Conservation (phyloP, 1,284 basidiomycete species). For the Ganoderma meredithae region DNA sequence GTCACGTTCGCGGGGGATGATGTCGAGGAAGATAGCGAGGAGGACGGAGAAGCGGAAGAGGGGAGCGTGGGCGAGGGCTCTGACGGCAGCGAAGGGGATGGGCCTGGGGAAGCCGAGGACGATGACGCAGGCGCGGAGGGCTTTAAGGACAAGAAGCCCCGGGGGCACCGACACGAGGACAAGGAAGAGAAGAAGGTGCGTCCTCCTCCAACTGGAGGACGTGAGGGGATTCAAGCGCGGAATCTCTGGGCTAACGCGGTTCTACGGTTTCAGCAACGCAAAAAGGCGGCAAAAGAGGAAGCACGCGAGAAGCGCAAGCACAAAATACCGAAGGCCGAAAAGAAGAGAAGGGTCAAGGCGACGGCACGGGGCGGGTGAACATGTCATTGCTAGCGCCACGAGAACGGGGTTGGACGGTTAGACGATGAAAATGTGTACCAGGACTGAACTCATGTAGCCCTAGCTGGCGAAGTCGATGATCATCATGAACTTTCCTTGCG, state of each 20-base stretch:
- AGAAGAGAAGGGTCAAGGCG: conserved; percentile 84
- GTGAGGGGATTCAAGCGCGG: conserved; percentile 21
- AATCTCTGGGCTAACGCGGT: conserved; percentile 9
- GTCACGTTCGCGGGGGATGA: conserved; percentile 31
- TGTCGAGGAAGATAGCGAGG: conserved; percentile 32
- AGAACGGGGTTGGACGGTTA: not conserved
- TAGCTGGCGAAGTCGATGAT: not conserved
- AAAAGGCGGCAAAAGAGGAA: conserved; percentile 88
- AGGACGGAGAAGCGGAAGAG: conserved; percentile 39
- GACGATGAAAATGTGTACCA: not conserved
- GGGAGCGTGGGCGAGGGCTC: conserved; percentile 33
- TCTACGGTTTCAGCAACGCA: conserved; percentile 72
- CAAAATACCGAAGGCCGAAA: conserved; percentile 95
- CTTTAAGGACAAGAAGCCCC: conserved; percentile 62
- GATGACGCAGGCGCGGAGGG: conserved; percentile 46
- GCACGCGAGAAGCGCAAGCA: conserved; percentile 87
- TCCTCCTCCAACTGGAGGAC: conserved; percentile 41
- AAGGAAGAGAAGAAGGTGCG: conserved; percentile 89
- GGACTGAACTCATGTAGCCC: not conserved
- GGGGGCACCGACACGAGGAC: conserved; percentile 92
- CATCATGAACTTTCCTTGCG: not conserved
- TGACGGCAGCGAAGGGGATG: conserved; percentile 28
- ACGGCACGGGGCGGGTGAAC: conserved; percentile 40
- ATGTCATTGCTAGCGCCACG: not conserved
- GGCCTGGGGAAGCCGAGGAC: conserved; percentile 41